These are phyloP conservation scores for Malassezia brasiliensis DNA, from an alignment of 1,284 basidiomycete genomes.

Conservation along the genomic window DNA sequence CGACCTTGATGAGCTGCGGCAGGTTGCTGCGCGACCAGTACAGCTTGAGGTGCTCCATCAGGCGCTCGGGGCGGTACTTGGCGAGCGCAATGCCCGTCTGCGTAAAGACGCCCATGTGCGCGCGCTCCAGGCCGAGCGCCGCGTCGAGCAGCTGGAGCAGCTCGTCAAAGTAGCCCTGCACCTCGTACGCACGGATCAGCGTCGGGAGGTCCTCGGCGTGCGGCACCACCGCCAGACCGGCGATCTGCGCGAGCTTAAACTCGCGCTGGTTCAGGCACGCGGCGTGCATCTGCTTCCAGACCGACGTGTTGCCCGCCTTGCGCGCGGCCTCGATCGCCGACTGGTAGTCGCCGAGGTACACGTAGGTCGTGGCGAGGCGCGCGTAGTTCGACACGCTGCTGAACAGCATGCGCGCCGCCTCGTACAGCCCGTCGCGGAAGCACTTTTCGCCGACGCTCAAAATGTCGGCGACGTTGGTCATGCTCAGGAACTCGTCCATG, in stretches of 20 bases:
- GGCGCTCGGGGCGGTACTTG: slow-evolving; percentile 92
- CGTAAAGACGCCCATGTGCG: slow-evolving; percentile 77
- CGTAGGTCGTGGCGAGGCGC: slow-evolving; percentile 89
- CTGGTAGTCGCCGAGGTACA: slow-evolving; percentile 97
- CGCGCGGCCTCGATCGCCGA: slow-evolving; percentile 94
- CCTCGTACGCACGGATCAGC: slow-evolving; percentile 77
- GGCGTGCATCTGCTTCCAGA: slow-evolving; percentile 99
- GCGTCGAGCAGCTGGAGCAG: slow-evolving; percentile 83
- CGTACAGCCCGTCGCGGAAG: slow-evolving; percentile 95
- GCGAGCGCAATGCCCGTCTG: slow-evolving; percentile 89
- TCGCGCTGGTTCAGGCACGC: slow-evolving; percentile 95
- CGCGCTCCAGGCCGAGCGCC: slow-evolving; percentile 80
- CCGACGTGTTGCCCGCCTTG: slow-evolving; percentile 96
- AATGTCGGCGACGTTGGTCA: slow-evolving; percentile 98
- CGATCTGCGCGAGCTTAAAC: slow-evolving; percentile 91
- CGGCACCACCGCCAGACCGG: slow-evolving; percentile 48
- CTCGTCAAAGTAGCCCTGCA: slow-evolving; percentile 86
- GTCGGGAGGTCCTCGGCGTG: slow-evolving; percentile 74
- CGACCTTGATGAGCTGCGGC: slow-evolving; percentile 83
- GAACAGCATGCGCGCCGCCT: slow-evolving; percentile 91
- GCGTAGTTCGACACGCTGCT: slow-evolving; percentile 98
- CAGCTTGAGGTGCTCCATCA: slow-evolving; percentile 97
- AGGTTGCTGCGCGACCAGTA: slow-evolving; percentile 97
- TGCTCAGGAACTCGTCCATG: slow-evolving; percentile 97
- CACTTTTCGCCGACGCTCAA: slow-evolving; percentile 96